These are phyloP conservation scores for Coemansia sp. DNA, from an alignment of 192 early-diverging fungal species.

Conservation along the genomic window DNA sequence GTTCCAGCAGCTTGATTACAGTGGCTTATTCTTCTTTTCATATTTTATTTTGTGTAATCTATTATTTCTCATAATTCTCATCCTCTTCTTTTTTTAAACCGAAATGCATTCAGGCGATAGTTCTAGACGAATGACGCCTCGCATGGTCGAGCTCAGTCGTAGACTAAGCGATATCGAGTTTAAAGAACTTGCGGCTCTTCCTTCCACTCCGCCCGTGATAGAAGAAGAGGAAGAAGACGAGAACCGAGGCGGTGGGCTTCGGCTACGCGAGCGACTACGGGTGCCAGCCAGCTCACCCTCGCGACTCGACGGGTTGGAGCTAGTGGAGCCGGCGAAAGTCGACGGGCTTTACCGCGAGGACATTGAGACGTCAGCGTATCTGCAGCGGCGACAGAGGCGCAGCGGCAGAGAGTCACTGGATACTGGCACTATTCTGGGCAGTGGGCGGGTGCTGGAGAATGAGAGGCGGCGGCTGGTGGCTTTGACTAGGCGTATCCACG, in stretches of 20 bases:
- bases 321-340: slow-evolving; percentile 53
- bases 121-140: slow-evolving; percentile 35
- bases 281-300: slow-evolving; percentile 43
- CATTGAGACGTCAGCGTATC: slow-evolving; percentile 40
- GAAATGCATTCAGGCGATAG: neutral
- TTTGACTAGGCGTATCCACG: slow-evolving; percentile 43
- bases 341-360: slow-evolving; percentile 41
- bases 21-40: neutral
- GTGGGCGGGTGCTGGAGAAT: neutral
- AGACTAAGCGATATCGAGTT: slow-evolving; percentile 45
- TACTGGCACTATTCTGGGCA: neutral
- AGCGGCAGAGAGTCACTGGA: neutral
- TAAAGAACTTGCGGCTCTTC: slow-evolving; percentile 1
- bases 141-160: slow-evolving; percentile 50
- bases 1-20: neutral
- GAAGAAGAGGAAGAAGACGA: slow-evolving; percentile 11
- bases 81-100: neutral
- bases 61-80: neutral
- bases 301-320: slow-evolving; percentile 43
- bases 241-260: neutral
- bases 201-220: too few relatives aligned
- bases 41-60: neutral
- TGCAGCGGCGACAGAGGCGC: slow-evolving; percentile 30
- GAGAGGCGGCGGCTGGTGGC: slow-evolving; percentile 42
- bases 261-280: slow-evolving; percentile 36